Conservation (phyloP, 352 stramenopile species). For the Globisporangium canariense region DNA sequence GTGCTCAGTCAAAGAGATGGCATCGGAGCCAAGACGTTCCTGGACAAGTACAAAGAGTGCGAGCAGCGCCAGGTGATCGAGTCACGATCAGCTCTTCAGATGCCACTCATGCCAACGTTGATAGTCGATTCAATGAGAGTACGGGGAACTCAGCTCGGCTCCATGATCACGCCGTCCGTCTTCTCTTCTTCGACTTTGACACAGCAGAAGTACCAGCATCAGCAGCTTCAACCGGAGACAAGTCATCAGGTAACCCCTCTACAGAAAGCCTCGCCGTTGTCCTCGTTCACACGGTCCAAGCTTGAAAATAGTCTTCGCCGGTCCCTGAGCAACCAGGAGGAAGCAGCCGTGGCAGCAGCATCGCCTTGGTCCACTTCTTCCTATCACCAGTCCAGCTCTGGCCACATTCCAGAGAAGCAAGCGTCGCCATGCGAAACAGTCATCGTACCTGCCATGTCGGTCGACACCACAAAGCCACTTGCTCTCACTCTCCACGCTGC, state of each 20-base stretch:
- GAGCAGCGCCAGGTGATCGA: conserved; percentile 26
- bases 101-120: conserved; percentile 11
- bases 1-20: conserved; percentile 10
- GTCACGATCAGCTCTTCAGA: conserved; percentile 1
- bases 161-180: neutral
- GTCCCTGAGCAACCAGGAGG: conserved; percentile 15
- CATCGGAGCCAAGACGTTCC: conserved; percentile 33
- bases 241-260: neutral
- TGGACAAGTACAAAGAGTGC: conserved; percentile 47
- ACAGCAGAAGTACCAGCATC: neutral
- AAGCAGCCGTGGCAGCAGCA: neutral
- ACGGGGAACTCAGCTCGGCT: neutral
- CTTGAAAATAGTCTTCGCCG: conserved; percentile 17
- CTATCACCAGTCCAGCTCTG: neutral
- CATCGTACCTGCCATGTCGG: neutral
- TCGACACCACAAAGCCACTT: neutral
- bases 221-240: conserved; percentile 1
- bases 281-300: conserved; percentile 10
- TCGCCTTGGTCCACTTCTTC: neutral
- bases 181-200: neutral
- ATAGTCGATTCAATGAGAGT: neutral
- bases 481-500: neutral
- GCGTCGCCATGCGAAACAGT: neutral
- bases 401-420: neutral
- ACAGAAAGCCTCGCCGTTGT: neutral